Evolutionary conservation across 1,284 basidiomycete species (phyloP), one percentile per base, ranked within the genome.

Genomic region (Leccinum fallax): DNA sequence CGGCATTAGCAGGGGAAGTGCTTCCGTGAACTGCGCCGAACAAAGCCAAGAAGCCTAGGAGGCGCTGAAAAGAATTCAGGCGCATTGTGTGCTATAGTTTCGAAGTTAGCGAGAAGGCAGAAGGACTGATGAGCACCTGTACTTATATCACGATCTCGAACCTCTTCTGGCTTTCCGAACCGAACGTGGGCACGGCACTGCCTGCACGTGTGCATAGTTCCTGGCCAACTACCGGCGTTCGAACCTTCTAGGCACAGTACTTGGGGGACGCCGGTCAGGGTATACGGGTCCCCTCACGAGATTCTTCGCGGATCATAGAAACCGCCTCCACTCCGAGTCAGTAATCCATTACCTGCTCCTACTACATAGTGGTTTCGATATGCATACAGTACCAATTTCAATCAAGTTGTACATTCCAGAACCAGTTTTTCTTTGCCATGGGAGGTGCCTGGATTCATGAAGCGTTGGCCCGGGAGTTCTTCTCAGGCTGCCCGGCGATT

Each of bases 41-140:
- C 2, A 69, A 16, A 10, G 49, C 36, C 2, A 69, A 40, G 30
- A 62, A 36, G 26, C 53, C n/a, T 1, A 65, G 19, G 19, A 62
- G n/a, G 32, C 10, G n/a, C 32, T 34, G 65, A n/a, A 57, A 51
- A 21, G 7, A 9, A 52, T 28, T 2, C 26, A n/a, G 26, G 16
- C 8, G 28, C 48, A 36, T 34, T 46, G 15, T 46, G 15, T 24
- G 8, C 11, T n/a, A 56, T 19, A n/a, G 4, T 26, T 26, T 40
- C 36, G n/a, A 16, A 3, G 34, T 55, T 38, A 16, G 16, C 36
- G 15, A 16, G n/a, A n/a, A n/a, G n/a, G n/a, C n/a, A n/a, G n/a
- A n/a, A n/a, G n/a, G n/a, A n/a, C n/a, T n/a, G 36, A 8, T 16
- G 16, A n/a, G 36, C 7, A 38, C 36, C 36, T 16, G 36, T 38